phyloP scores from a whole-genome alignment of 768 basidiomycete genomes.

The Termitomyces eurrhizus region DNA sequence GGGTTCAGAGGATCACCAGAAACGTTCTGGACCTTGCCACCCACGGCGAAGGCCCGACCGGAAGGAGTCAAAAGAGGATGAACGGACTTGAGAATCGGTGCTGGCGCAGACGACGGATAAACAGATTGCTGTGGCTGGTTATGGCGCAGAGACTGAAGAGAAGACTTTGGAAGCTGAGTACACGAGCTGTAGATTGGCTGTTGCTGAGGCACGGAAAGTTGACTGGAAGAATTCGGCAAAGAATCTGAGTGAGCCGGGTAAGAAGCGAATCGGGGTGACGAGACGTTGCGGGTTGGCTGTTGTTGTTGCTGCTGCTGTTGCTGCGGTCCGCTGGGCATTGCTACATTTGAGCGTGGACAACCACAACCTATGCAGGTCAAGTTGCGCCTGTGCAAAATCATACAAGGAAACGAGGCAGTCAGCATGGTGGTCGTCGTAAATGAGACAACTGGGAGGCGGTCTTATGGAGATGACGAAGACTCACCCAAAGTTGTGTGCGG shows the following conservation, averaged over 20 bases:
- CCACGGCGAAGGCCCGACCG: conserved; percentile 69
- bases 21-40: conserved; percentile 78
- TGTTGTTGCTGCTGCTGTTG: conserved; percentile 26
- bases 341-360: conserved; percentile 44
- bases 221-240: background rate
- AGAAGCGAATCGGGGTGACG: conserved; percentile 30
- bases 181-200: conserved; percentile 13
- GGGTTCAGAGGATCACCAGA: conserved; percentile 67
- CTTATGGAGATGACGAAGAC: conserved; percentile 19
- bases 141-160: conserved; percentile 1
- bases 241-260: conserved; percentile 13
- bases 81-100: conserved; percentile 34
- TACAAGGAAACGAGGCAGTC: conserved; percentile 45
- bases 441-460: conserved; percentile 8
- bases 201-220: conserved; percentile 2
- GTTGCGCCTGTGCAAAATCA: conserved; percentile 65
- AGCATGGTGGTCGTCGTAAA: conserved; percentile 28
- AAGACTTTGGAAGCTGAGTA: conserved; percentile 14
- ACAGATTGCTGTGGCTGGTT: conserved; percentile 12
- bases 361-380: conserved; percentile 75
- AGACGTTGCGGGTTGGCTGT: conserved; percentile 21
- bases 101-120: conserved; percentile 15
- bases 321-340: conserved; percentile 16
- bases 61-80: conserved; percentile 81
- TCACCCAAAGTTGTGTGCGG: conserved; percentile 84